Evolutionary conservation across 2,329 filamentous ascomycete species (phyloP).

Genomic region (Dactylellina leptospora): DNA sequence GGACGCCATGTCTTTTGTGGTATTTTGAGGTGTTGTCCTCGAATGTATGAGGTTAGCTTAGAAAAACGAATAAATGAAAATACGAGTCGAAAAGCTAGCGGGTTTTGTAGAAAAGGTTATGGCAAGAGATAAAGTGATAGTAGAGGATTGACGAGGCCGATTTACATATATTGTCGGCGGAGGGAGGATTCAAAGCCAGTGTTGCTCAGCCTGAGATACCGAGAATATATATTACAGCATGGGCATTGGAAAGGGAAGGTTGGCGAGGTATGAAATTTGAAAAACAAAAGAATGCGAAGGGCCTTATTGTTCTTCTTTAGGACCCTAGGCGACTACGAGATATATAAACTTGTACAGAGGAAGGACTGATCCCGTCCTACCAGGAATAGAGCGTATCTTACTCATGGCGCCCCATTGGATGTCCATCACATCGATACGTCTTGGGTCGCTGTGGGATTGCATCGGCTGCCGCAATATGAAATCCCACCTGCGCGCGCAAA

Average conservation of each 20-base stretch:
- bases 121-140: too few species aligned
- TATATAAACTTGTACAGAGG: slow-evolving; percentile 23
- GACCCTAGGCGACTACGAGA: slow-evolving; percentile 19
- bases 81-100: background rate
- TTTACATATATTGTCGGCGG: background rate
- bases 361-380: background rate
- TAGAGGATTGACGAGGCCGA: too few species aligned
- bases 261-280: background rate
- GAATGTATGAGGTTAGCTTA: background rate
- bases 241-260: slow-evolving; percentile 36
- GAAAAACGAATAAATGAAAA: background rate
- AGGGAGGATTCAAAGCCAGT: background rate
- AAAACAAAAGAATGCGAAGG: background rate
- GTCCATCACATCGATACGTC: background rate
- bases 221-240: slow-evolving; percentile 29
- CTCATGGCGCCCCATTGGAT: background rate
- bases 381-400: slow-evolving; percentile 14
- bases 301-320: background rate
- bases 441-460: slow-evolving; percentile 4
- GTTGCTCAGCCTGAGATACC: background rate
- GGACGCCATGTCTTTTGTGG: slow-evolving; percentile 36
- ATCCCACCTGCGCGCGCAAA: background rate
- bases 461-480: slow-evolving; percentile 4
- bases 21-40: slow-evolving; percentile 3
- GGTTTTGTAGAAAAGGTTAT: too few species aligned